Evolutionary conservation across 1,139 yeast genomes (phyloP).

Genomic region (Spathaspora jeffriesii): DNA sequence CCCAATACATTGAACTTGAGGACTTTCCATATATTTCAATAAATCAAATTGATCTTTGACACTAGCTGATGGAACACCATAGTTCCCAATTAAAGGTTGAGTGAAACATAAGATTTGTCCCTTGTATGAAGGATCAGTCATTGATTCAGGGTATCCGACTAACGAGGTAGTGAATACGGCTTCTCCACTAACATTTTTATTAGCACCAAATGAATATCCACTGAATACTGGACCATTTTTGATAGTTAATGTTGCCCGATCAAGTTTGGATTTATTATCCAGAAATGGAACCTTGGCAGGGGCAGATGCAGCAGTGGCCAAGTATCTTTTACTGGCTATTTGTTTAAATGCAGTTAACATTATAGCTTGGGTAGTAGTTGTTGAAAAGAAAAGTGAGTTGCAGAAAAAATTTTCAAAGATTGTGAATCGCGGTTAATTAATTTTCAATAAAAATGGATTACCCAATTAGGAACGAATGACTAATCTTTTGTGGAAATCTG

Average conservation of each 20-base stretch:
- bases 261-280: conserved; percentile 47
- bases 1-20: conserved; percentile 90
- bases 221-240: conserved; percentile 92
- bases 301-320: conserved; percentile 42
- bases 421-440: conserved; percentile 40
- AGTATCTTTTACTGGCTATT: conserved; percentile 12
- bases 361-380: not conserved
- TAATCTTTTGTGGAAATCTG: too few relatives aligned
- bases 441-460: conserved; percentile 23
- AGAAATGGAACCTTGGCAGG: conserved; percentile 14
- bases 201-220: conserved; percentile 95
- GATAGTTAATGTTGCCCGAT: conserved; percentile 88
- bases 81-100: conserved; percentile 95
- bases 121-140: conserved; percentile 97
- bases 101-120: conserved; percentile 97
- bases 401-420: conserved; percentile 16
- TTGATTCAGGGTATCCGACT: conserved; percentile 97
- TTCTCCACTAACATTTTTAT: conserved; percentile 90
- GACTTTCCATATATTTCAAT: conserved; percentile 88
- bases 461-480: conserved; percentile 29
- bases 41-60: conserved; percentile 81
- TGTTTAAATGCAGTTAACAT: conserved; percentile 6
- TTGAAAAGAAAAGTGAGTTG: not conserved
- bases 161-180: conserved; percentile 97
- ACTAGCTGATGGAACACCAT: conserved; percentile 91